Percentiles rank a stretch among this genome's conserved stretches.
phyloP scores from a whole-genome alignment of 2,329 filamentous ascomycete species.

The Venturia nashicola region DNA sequence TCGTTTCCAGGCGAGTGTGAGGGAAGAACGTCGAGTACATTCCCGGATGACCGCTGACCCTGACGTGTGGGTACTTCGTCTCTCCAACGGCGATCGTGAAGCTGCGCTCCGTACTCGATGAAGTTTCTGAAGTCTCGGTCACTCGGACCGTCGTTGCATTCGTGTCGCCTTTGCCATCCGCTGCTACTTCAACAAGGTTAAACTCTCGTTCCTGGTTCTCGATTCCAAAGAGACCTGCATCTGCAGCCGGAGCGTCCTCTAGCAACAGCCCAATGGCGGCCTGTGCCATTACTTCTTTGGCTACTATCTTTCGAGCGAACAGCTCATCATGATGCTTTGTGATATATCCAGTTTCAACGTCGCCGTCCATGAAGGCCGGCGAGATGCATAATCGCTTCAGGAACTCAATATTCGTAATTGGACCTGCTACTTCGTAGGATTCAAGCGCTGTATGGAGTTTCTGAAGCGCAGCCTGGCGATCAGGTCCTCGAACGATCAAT shows the following conservation, averaged over 20 bases:
- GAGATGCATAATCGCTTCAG: slow-evolving; percentile 77
- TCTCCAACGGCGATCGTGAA: slow-evolving; percentile 38
- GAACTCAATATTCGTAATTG: slow-evolving; percentile 95
- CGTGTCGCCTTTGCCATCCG: slow-evolving; percentile 27
- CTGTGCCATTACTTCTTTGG: slow-evolving; percentile 70
- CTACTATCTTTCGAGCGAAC: slow-evolving; percentile 50
- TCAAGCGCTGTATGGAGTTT: slow-evolving; percentile 71
- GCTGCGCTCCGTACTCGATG: slow-evolving; percentile 35
- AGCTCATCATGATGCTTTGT: slow-evolving; percentile 73
- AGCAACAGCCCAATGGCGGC: slow-evolving; percentile 66
- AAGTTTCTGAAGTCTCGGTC: slow-evolving; percentile 24
- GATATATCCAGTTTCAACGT: slow-evolving; percentile 95
- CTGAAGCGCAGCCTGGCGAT: slow-evolving; percentile 67
- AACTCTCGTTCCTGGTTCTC: slow-evolving; percentile 51
- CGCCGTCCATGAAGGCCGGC: slow-evolving; percentile 68
- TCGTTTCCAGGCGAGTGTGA: slow-evolving; percentile 65
- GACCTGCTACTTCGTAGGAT: slow-evolving; percentile 83
- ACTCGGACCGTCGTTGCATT: slow-evolving; percentile 35
- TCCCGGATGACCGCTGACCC: slow-evolving; percentile 28
- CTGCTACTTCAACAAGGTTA: slow-evolving; percentile 36
- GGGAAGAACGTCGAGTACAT: slow-evolving; percentile 57
- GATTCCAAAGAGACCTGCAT: neutral
- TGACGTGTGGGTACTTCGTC: slow-evolving; percentile 29
- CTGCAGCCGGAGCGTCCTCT: slow-evolving; percentile 20
- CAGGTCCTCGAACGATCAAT: slow-evolving; percentile 76